Evolutionary conservation across 1,284 basidiomycete species (phyloP).

Genomic region (Cystobasidium slooffiae): DNA sequence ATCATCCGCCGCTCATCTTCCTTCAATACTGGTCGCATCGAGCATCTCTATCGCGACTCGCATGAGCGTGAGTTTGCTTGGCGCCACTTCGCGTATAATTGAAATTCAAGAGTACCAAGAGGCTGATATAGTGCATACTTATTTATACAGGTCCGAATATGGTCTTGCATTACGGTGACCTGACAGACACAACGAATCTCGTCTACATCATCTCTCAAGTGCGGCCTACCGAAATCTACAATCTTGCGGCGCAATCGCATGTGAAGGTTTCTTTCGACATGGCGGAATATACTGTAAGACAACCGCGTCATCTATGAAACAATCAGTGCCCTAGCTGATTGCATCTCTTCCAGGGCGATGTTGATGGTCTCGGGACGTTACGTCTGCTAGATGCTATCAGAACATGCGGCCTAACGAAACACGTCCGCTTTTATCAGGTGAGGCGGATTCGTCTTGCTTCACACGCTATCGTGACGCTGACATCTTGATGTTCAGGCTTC

Average conservation of each 20-base stretch:
- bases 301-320: not conserved
- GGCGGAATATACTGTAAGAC: constrained; percentile 79
- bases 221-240: constrained; percentile 87
- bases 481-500: constrained; percentile 68
- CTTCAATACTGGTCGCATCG: constrained; percentile 88
- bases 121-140: not conserved
- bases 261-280: constrained; percentile 97
- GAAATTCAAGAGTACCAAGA: not conserved
- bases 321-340: not conserved
- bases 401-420: constrained; percentile 83
- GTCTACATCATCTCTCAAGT: constrained; percentile 91
- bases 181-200: constrained; percentile 88
- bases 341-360: too few species aligned
- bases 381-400: constrained; percentile 89
- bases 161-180: constrained; percentile 81
- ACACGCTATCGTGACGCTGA: not conserved
- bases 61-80: constrained; percentile 66
- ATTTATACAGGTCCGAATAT: constrained; percentile 63
- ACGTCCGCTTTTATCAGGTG: constrained; percentile 75
- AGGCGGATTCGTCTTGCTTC: not conserved
- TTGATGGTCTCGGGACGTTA: constrained; percentile 86
- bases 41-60: constrained; percentile 84
- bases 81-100: not conserved
- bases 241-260: constrained; percentile 92
- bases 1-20: constrained; percentile 91